Base-by-base conservation (phyloP, 352 stramenopile genomes). In the Sclerospora graminicola region DNA sequence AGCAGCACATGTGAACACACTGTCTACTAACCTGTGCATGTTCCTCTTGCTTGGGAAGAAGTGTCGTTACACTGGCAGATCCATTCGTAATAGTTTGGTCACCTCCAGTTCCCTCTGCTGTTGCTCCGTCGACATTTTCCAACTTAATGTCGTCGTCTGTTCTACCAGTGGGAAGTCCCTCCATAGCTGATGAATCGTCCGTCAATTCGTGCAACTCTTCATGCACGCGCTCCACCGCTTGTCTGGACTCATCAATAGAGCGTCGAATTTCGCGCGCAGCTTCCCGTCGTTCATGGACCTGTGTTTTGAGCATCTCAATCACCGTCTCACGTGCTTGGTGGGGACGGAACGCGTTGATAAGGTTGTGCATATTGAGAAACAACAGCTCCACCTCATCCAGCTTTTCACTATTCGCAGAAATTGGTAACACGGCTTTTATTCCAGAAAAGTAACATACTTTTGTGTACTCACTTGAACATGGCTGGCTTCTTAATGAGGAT, bases 311-410 rank as follows among this genome's bases (percentile, higher is more conserved):
- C 75, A 89, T 84, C 52, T 89, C 61, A 32, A 92, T 78, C 43
- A 89, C 80, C 10, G 64, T 87, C 56, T 92, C 80, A 2, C 80
- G 70, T n/a, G 77, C 74, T 44, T 92, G 77, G 45, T 92, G 81
- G 34, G 81, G 81, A 14, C 81, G 73, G 61, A 89, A 92, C 24
- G 75, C 58, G 60, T 92, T 92, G 56, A 92, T 92, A 47, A 89
- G 68, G 57, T 92, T 92, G 72, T 92, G 81, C 77, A 92, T 82
- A 59, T 92, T 92, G 41, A 92, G 62, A 45, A 92, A 89, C 19
- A 92, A 68, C 48, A 84, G 67, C 60, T 92, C 81, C 14, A 92
- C 52, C 41, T 92, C 81, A 56, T 86, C 64, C 40, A 92, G 62
- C 58, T 92, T 92, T 36, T 79, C 71, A 54, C 80, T 91, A 30